These are phyloP conservation scores for Lactifluus hygrophoroides DNA, from an alignment of 768 basidiomycete species.

Conservation along the genomic window DNA sequence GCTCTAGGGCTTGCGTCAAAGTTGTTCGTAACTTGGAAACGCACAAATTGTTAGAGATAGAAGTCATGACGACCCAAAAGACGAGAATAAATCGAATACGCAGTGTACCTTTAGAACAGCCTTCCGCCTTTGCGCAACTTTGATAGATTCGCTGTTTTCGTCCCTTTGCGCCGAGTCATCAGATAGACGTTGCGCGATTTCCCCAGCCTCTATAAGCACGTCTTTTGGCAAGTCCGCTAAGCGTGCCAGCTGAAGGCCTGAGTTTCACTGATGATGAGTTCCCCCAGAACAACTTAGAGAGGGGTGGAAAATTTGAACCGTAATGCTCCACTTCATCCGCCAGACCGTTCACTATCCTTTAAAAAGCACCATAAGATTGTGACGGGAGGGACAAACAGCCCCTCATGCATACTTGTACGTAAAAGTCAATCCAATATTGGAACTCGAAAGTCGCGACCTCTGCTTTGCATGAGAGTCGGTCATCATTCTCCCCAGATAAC, in stretches of 20 bases:
- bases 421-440: slow-evolving; percentile 62
- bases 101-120: slow-evolving; percentile 53
- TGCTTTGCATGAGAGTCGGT: slow-evolving; percentile 23
- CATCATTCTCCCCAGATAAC: not conserved
- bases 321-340: slow-evolving; percentile 61
- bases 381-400: not conserved
- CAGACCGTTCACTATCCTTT: slow-evolving; percentile 67
- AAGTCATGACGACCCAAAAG: not conserved
- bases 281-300: not conserved
- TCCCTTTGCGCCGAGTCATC: slow-evolving; percentile 49
- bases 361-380: not conserved
- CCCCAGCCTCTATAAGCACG: slow-evolving; percentile 53
- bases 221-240: slow-evolving; percentile 78
- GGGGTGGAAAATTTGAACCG: slow-evolving; percentile 39
- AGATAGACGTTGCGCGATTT: slow-evolving; percentile 51
- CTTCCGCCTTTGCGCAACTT: slow-evolving; percentile 53
- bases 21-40: slow-evolving; percentile 60
- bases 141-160: slow-evolving; percentile 52
- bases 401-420: slow-evolving; percentile 61
- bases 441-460: slow-evolving; percentile 45
- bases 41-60: not conserved
- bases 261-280: not conserved
- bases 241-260: slow-evolving; percentile 83
- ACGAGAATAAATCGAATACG: not conserved
- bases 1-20: slow-evolving; percentile 60